Percentiles rank a stretch among this genome's conserved stretches.
phyloP scores from a whole-genome alignment of 768 basidiomycete species.

The Calocera viscosa region DNA sequence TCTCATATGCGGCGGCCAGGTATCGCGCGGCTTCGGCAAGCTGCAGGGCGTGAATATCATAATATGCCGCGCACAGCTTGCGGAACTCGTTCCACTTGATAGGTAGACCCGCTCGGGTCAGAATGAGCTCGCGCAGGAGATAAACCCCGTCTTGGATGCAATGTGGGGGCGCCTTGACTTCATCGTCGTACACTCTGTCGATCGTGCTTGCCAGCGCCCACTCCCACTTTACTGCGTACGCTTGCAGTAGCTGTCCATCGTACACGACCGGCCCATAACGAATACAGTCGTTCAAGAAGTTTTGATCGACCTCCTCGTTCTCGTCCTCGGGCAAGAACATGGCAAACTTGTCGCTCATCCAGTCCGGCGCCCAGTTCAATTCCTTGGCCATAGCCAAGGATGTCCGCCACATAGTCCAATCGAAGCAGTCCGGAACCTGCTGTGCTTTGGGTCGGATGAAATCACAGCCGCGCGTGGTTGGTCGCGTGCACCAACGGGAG shows the following conservation, averaged over 20 bases:
- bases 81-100: slow-evolving; percentile 5
- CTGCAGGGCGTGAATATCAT: not conserved
- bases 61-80: not conserved
- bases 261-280: not conserved
- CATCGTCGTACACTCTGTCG: slow-evolving; percentile 1
- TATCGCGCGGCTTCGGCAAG: not conserved
- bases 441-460: not conserved
- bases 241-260: not conserved
- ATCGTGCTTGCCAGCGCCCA: slow-evolving; percentile 6
- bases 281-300: not conserved
- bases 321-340: slow-evolving; percentile 6
- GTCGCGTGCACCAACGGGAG: not conserved
- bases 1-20: not conserved
- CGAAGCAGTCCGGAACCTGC: not conserved
- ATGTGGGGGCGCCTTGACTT: not conserved
- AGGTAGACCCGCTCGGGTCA: not conserved
- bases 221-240: not conserved
- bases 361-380: not conserved
- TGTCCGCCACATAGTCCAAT: not conserved
- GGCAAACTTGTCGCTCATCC: not conserved
- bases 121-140: not conserved
- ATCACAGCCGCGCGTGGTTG: not conserved
- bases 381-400: not conserved
- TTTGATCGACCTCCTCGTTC: not conserved
- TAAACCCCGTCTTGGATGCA: not conserved